Conservation (phyloP, 73 alveolate species). For the Blepharisma japonicum region DNA sequence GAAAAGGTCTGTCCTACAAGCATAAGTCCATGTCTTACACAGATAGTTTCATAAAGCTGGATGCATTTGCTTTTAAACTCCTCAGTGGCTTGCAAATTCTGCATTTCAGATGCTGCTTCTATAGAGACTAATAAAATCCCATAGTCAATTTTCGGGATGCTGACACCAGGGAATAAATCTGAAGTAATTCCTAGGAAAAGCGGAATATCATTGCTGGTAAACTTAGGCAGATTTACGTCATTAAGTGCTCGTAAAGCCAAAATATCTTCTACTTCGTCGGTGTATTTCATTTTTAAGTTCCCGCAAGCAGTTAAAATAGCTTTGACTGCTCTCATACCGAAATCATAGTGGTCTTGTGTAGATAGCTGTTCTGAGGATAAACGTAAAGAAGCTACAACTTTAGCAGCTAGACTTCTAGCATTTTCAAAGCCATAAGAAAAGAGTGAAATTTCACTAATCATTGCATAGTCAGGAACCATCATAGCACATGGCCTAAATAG, state of each 20-base stretch:
- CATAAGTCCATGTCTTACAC: conserved; percentile 99
- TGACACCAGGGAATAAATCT: conserved; percentile 99
- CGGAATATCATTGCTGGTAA: conserved; percentile 97
- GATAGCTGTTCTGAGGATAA: conserved; percentile 94
- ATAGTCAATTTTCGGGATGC: conserved; percentile 90
- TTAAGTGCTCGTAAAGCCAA: conserved; percentile 92
- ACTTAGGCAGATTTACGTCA: conserved; percentile 97
- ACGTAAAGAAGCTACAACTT: conserved; percentile 76
- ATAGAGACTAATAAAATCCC: conserved; percentile 75
- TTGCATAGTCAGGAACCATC: conserved; percentile 97
- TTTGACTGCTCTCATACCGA: conserved; percentile 99
- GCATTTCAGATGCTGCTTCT: conserved; percentile 71
- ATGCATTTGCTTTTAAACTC: conserved; percentile 89
- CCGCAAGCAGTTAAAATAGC: conserved; percentile 99
- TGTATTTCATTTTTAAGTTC: conserved; percentile 89
- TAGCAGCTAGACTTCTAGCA: conserved; percentile 83
- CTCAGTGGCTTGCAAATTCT: conserved; percentile 85
- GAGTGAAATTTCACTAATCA: conserved; percentile 92
- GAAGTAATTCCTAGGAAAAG: conserved; percentile 94
- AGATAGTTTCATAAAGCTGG: conserved; percentile 94
- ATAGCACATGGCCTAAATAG: conserved; percentile 97
- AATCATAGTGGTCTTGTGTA: conserved; percentile 97
- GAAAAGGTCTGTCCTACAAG: conserved; percentile 67
- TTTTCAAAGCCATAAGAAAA: conserved; percentile 93
- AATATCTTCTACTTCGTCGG: conserved; percentile 83